Base-by-base conservation (phyloP, 768 basidiomycete genomes). In the Mycena venus region DNA sequence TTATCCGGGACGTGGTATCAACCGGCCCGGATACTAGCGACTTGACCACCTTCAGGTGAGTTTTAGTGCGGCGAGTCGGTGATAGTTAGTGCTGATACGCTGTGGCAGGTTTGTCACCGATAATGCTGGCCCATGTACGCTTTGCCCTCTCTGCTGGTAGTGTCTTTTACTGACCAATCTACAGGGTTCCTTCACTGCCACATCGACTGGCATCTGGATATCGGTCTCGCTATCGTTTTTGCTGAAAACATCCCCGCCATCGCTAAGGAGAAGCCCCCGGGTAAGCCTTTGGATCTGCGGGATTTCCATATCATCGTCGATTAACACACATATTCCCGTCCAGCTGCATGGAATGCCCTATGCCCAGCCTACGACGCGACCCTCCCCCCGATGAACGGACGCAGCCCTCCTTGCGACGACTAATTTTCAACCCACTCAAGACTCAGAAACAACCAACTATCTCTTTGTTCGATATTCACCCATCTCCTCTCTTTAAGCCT, bases 1-100 rank as follows among this genome's bases (percentile, higher is more conserved):
- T 68, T 27, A 84, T 88, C 68, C 85, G 92, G 60, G 92, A 93
- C 78, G 89, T 88, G 1, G 86, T 91, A 6, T 79, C 68, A 66
- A 79, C 82, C n/a, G 85, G 86, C 2, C 8, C 34, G 11, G 17
- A 11, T 38, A 32, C 66, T 1, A 58, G 23, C 36, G 81, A 83
- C 29, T 78, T 79, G 38, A 82, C 83, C n/a, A 84, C 83, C 15
- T 83, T 88, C 59, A 82, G 87, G 17, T 86, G 85, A 70, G 61
- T 40, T 15, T 32, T 7, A n/a, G n/a, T 9, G 36, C 49, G 31
- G 23, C 19, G 5, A 14, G 3, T 29, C 4, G 0, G 9, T 21
- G 11, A 32, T 38, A 82, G 7, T 38, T 34, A 3, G 15, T n/a
- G 11, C 17, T 11, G 23, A 38, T n/a, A 11, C 5, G 38, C 23